Base-by-base conservation (phyloP, 768 basidiomycete genomes). In the Termitomyces sp. region DNA sequence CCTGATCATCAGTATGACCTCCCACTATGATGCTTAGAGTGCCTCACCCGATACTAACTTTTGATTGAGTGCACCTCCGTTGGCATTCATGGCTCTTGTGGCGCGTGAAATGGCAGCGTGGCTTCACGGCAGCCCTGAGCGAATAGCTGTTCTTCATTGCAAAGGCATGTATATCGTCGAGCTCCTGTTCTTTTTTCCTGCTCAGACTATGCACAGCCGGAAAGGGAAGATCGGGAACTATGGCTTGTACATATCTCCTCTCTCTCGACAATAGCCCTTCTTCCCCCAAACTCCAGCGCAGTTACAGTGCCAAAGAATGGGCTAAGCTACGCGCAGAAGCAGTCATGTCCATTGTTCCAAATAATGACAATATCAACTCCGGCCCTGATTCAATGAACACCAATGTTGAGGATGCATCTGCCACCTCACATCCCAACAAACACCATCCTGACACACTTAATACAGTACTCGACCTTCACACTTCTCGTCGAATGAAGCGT, bases 1-100 rank as follows among this genome's bases (percentile, higher is more conserved):
- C 93, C 93, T 22, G 93, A 95, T 67, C 93, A 95, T 68, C 90
- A 94, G 86, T 91, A 62, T 71, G 89, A 79, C 46, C n/a, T n/a
- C n/a, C n/a, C 14, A 51, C 6, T 55, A 12, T 36, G 16, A n/a
- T 49, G 27, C 10, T n/a, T 4, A 18, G 16, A 16, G 14, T 16
- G 4, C 34, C 14, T 56, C 20, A 24, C 12, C 40, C 34, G 4
- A 12, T 43, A 5, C 22, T 49, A 27, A 40, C 5, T 27, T 20
- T 40, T 22, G 24, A 14, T 1, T 16, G 27, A 62, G 62, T 36
- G 55, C 55, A 4, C 92, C 93, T 1, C 93, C 93, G 0, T 73
- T 95, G 20, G 79, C 85, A 0, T 77, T 91, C 48, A 77, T 96
- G 61, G 82, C 88, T 20, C 78, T 94, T 12, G 81, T 85, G 6